phyloP scores from a whole-genome alignment of 1,139 yeast genomes.

The Suzukiozyma palmioleophila region DNA sequence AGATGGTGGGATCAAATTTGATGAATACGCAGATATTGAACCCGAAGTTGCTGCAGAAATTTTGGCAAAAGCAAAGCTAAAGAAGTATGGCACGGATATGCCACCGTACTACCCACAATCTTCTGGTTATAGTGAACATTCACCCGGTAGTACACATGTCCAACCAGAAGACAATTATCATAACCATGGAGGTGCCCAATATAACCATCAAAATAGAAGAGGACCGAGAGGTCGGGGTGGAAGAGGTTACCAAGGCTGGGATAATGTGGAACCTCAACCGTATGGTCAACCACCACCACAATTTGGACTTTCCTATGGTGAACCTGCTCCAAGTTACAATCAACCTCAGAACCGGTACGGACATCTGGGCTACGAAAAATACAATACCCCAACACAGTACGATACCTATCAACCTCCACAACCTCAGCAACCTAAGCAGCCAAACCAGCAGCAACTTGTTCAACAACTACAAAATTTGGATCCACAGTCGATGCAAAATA shows the following conservation, averaged over 20 bases:
- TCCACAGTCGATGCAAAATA: constrained; percentile 4
- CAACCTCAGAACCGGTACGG: background rate
- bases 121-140: constrained; percentile 11
- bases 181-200: constrained; percentile 7
- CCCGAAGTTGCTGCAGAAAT: constrained; percentile 60
- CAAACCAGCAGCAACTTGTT: constrained; percentile 3
- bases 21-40: constrained; percentile 71
- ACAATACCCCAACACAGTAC: background rate
- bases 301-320: constrained; percentile 3
- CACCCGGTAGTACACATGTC: constrained; percentile 7
- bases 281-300: constrained; percentile 8
- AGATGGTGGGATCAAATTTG: constrained; percentile 74
- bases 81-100: constrained; percentile 25
- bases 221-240: constrained; percentile 7
- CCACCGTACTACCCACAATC: constrained; percentile 17
- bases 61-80: constrained; percentile 25
- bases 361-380: constrained; percentile 3
- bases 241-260: constrained; percentile 6
- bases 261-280: constrained; percentile 8
- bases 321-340: constrained; percentile 1
- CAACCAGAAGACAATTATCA: constrained; percentile 5
- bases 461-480: constrained; percentile 3
- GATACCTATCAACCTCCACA: constrained; percentile 6
- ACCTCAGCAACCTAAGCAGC: constrained; percentile 5
- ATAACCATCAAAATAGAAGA: constrained; percentile 7